Conservation (phyloP, 805 yeast genomes). For the Ogataea wickerhamii region DNA sequence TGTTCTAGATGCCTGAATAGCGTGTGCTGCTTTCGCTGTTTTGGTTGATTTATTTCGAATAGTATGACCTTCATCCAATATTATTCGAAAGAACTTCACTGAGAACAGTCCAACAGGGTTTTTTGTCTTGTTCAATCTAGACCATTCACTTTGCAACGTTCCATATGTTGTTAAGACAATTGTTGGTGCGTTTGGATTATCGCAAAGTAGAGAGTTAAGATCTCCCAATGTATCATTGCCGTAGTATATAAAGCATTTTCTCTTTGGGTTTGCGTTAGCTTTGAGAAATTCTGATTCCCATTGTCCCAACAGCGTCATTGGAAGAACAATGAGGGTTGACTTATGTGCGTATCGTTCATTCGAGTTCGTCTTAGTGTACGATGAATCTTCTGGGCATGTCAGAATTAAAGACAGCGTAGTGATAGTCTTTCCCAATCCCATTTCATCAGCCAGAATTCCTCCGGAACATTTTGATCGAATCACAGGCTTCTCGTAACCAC, state of each 20-base stretch:
- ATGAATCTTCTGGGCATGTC: conserved; percentile 54
- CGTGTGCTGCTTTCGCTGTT: conserved; percentile 74
- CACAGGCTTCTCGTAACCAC: conserved; percentile 64
- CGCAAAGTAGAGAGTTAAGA: conserved; percentile 43
- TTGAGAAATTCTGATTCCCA: conserved; percentile 81
- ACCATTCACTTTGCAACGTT: conserved; percentile 74
- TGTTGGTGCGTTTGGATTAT: conserved; percentile 48
- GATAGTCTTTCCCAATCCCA: conserved; percentile 95
- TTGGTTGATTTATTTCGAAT: conserved; percentile 77
- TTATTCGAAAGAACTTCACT: conserved; percentile 66
- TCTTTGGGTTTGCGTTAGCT: conserved; percentile 44
- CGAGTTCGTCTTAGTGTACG: conserved; percentile 10
- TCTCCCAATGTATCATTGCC: conserved; percentile 59
- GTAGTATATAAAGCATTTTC: conserved; percentile 61
- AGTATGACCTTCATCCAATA: conserved; percentile 85
- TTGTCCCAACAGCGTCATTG: conserved; percentile 87
- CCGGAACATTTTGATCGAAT: conserved; percentile 62
- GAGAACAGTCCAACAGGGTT: conserved; percentile 57
- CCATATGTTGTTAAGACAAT: conserved; percentile 86
- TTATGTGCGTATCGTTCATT: conserved; percentile 52
- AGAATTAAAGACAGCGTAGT: conserved; percentile 73
- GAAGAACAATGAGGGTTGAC: conserved; percentile 79
- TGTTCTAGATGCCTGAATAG: conserved; percentile 56
- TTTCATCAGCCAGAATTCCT: conserved; percentile 92
- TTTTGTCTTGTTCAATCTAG: conserved; percentile 36